Percentiles rank a stretch among this genome's conserved stretches.
Conservation (phyloP, 768 basidiomycete species). For the Amylocystis lapponica region DNA sequence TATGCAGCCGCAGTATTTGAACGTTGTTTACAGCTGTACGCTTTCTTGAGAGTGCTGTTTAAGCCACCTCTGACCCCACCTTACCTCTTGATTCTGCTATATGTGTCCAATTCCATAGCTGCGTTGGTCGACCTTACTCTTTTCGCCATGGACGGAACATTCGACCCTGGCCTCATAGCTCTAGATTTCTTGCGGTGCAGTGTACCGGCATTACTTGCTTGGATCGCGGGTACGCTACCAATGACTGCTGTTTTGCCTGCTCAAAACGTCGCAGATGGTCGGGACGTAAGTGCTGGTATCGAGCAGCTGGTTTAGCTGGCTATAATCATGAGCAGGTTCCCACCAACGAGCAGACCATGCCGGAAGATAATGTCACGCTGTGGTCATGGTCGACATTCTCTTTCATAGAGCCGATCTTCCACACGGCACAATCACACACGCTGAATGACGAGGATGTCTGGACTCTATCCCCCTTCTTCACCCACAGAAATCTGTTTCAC, state of each 20-base stretch:
- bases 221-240: slow-evolving; percentile 53
- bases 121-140: slow-evolving; percentile 33
- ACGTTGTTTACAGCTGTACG: slow-evolving; percentile 34
- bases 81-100: slow-evolving; percentile 43
- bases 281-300: slow-evolving; percentile 38
- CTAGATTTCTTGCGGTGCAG: slow-evolving; percentile 27
- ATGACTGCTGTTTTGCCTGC: slow-evolving; percentile 40
- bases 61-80: slow-evolving; percentile 46
- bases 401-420: slow-evolving; percentile 58
- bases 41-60: slow-evolving; percentile 31
- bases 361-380: slow-evolving; percentile 58
- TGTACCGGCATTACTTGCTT: slow-evolving; percentile 35
- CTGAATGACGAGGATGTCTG: slow-evolving; percentile 47
- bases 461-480: slow-evolving; percentile 61
- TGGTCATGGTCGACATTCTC: slow-evolving; percentile 65
- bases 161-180: slow-evolving; percentile 9
- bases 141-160: slow-evolving; percentile 19
- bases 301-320: too few species aligned
- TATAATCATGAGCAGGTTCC: slow-evolving; percentile 34
- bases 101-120: slow-evolving; percentile 30
- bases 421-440: slow-evolving; percentile 44
- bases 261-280: slow-evolving; percentile 41
- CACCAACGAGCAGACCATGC: slow-evolving; percentile 43
- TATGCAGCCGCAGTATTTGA: neutral
- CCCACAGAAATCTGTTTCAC: slow-evolving; percentile 59